Evolutionary conservation across 495 filamentous ascomycete species (phyloP), one percentile per base, ranked within the genome.

Genomic region (Aspergillus sclerotioniger): DNA sequence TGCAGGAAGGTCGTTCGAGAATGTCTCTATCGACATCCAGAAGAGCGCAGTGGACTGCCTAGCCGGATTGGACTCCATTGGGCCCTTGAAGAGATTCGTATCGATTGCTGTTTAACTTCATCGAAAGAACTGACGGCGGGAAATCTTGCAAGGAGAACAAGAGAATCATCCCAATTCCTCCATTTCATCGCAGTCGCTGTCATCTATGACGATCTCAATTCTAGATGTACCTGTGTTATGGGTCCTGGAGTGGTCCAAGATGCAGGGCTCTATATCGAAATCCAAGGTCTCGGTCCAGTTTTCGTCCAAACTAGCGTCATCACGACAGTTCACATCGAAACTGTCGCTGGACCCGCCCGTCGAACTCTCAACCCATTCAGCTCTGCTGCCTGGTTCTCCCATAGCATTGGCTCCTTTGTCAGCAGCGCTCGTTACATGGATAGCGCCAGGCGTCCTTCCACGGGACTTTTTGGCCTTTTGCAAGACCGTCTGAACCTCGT

Each of bases 401-500:
- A 37, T 12, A 19, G 29, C 17, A 31, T 19, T 44, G 35, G 10
- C n/a, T 54, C 45, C 21, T 9, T 54, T 9, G 35, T 46, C 52
- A 45, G 29, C 32, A 13, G 19, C 28, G 21, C 39, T 46, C 33
- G 21, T 49, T 39, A 45, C 15, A 28, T 33, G 45, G 6, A 64
- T 55, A 13, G 58, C 56, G 8, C 15, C 25, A 50, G 3, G 13
- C 5, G 25, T 7, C 16, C 31, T 28, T 3, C 8, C 25, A 16
- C 25, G 10, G 8, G 33, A 55, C 69, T 54, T 54, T 73, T 59
- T 69, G 82, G 44, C 51, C 70, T 72, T 81, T 67, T 82, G 88
- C 62, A 91, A 69, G 20, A 94, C 69, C 48, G 78, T 79, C 17
- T 82, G 82, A 3, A 90, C 64, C 60, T 90, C 85, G 45, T 86